Conservation (phyloP, 169 alveolate species). For the Sarcocystis neurona region DNA sequence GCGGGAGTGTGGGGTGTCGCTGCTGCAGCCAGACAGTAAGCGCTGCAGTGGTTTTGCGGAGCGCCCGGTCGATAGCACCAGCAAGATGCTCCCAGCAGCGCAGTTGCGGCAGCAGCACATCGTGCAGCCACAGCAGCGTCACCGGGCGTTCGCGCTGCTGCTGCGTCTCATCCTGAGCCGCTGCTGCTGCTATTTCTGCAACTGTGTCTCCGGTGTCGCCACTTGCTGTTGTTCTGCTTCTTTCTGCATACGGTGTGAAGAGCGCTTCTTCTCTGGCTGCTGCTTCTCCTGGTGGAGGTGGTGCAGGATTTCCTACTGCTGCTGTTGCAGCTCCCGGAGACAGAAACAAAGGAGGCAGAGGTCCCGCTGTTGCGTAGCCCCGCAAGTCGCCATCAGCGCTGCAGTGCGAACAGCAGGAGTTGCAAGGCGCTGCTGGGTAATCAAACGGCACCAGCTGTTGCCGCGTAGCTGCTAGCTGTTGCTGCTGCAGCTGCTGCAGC, state of each 20-base stretch:
- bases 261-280: not conserved
- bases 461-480: not conserved
- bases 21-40: no score
- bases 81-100: slow-evolving; percentile 7
- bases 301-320: not conserved
- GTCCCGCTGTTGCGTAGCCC: not conserved
- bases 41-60: no score
- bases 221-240: not conserved
- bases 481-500: slow-evolving; percentile 4
- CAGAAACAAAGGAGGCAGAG: not conserved
- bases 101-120: not conserved
- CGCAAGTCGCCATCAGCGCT: not conserved
- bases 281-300: not conserved
- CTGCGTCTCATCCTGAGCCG: not conserved
- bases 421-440: not conserved
- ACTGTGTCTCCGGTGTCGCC: not conserved
- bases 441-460: not conserved
- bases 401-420: not conserved
- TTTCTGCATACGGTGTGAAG: no score
- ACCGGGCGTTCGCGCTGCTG: not conserved
- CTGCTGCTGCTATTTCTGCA: not conserved
- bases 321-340: not conserved
- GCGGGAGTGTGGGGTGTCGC: no score
- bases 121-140: slow-evolving; percentile 23
- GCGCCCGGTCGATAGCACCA: not conserved